Evolutionary conservation across 495 filamentous ascomycete species (phyloP).

Genomic region (Filosporella fistucella): DNA sequence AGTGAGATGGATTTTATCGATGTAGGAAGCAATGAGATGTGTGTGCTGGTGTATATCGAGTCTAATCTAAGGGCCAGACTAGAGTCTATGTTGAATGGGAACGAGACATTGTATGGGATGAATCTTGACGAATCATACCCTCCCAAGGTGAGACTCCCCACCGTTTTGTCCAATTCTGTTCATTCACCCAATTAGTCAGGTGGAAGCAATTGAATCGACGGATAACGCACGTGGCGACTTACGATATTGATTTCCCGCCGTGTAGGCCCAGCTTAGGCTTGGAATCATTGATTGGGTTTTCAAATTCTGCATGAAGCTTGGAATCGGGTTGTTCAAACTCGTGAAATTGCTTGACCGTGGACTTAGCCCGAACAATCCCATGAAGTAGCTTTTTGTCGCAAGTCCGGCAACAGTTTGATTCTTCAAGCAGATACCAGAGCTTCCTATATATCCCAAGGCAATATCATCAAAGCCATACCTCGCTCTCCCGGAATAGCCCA

Average conservation of each 20-base stretch:
- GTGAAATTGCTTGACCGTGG: conserved; percentile 43
- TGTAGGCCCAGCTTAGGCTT: conserved; percentile 51
- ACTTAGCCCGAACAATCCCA: conserved; percentile 47
- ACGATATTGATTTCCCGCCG: conserved; percentile 46
- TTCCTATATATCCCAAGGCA: conserved; percentile 34
- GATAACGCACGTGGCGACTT: not conserved
- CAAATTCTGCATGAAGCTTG: conserved; percentile 45
- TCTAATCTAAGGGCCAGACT: conserved; percentile 8
- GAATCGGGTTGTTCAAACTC: conserved; percentile 27
- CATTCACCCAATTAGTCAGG: no score
- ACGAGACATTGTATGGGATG: conserved; percentile 38
- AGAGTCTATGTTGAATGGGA: conserved; percentile 20
- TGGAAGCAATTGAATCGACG: conserved; percentile 32
- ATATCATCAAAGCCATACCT: conserved; percentile 47
- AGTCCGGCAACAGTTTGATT: conserved; percentile 45
- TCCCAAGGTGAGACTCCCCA: conserved; percentile 47
- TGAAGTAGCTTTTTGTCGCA: conserved; percentile 20
- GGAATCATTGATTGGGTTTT: conserved; percentile 43
- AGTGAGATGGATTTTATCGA: conserved; percentile 32
- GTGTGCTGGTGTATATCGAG: conserved; percentile 6
- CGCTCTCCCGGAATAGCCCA: conserved; percentile 35
- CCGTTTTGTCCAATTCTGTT: conserved; percentile 42
- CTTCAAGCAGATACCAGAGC: conserved; percentile 34
- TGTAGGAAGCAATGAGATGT: conserved; percentile 21
- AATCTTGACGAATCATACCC: conserved; percentile 50